Evolutionary conservation across 495 filamentous ascomycete genomes (phyloP).

Genomic region (Penicillium dipodomyicola): DNA sequence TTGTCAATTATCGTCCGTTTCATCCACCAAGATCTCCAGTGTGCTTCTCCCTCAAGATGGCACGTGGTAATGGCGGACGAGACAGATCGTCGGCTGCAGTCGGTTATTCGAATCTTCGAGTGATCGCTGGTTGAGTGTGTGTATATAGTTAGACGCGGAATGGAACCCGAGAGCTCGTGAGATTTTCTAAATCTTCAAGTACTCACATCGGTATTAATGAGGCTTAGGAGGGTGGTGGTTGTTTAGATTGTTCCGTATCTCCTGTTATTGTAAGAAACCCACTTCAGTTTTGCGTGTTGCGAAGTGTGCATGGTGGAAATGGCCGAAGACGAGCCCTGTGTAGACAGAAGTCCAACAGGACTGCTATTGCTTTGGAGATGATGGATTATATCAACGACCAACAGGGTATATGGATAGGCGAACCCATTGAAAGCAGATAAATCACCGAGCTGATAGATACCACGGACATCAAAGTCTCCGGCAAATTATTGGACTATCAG

Average conservation of each 20-base stretch:
- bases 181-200: not conserved
- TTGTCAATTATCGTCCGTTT: conserved; percentile 27
- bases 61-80: conserved; percentile 39
- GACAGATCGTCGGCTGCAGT: conserved; percentile 36
- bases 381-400: too few relatives aligned
- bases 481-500: not conserved
- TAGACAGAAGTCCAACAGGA: not conserved
- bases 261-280: not conserved
- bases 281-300: not conserved
- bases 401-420: too few relatives aligned
- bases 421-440: not conserved
- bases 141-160: not conserved
- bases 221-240: not conserved
- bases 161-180: not conserved
- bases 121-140: not conserved
- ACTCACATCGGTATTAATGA: not conserved
- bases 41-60: conserved; percentile 23
- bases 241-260: not conserved
- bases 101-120: conserved; percentile 23
- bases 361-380: not conserved
- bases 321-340: too few relatives aligned
- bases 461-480: too few relatives aligned
- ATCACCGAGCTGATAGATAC: not conserved
- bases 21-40: conserved; percentile 11
- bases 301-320: not conserved